Evolutionary conservation across 371 early-diverging fungal species (phyloP).

Genomic region (Rhizopus sp.): DNA sequence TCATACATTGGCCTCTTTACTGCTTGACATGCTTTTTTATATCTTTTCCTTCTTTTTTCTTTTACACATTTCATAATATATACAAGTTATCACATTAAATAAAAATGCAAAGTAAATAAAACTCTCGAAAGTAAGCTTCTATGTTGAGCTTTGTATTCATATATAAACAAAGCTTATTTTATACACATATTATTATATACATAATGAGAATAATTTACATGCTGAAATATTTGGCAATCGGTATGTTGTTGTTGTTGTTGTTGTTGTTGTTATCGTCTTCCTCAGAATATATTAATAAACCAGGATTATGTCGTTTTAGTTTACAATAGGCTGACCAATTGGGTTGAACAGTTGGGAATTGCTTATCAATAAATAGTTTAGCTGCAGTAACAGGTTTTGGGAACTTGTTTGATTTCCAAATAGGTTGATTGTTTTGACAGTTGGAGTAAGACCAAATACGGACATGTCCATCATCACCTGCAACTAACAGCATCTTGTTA

Average conservation of each 20-base stretch:
- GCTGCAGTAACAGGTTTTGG: constrained; percentile 20
- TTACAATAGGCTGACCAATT: background rate
- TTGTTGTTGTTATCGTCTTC: too few relatives aligned
- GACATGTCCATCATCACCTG: constrained; percentile 25
- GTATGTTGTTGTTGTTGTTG: too few relatives aligned
- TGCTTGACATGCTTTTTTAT: too few relatives aligned
- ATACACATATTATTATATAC: background rate
- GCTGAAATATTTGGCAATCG: background rate
- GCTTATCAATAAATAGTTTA: constrained; percentile 18
- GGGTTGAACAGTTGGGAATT: background rate
- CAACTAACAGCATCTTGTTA: constrained; percentile 17
- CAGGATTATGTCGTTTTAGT: background rate
- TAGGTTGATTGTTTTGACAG: constrained; percentile 14
- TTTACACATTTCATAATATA: too few relatives aligned
- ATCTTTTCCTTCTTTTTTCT: too few relatives aligned
- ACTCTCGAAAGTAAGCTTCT: too few relatives aligned
- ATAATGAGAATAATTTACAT: background rate
- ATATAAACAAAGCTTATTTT: background rate
- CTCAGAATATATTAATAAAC: background rate
- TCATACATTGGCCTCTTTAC: too few relatives aligned
- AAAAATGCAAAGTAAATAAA: too few relatives aligned
- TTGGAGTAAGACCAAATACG: constrained; percentile 31
- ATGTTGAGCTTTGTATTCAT: background rate
- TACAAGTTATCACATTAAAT: too few relatives aligned
- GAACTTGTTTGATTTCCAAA: constrained; percentile 27